Conservation (phyloP, 2,329 filamentous ascomycete genomes). For the Arthrocladium fulminans region DNA sequence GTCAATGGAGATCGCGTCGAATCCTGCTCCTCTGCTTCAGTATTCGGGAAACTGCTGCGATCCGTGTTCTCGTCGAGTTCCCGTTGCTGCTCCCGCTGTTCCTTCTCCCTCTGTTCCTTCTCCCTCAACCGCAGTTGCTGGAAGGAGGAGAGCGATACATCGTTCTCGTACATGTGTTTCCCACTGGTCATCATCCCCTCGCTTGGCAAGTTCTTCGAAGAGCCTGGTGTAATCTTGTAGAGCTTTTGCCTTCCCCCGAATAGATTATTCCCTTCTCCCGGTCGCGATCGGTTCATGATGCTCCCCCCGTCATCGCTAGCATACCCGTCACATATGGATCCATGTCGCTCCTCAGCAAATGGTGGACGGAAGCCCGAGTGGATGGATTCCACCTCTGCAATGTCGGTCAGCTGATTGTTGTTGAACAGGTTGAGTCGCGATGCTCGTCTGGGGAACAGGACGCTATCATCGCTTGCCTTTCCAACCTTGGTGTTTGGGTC, state of each 20-base stretch:
- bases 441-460: slow-evolving; percentile 71
- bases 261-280: slow-evolving; percentile 79
- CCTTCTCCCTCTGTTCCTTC: slow-evolving; percentile 46
- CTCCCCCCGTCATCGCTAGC: slow-evolving; percentile 60
- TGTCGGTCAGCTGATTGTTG: slow-evolving; percentile 60
- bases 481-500: slow-evolving; percentile 81
- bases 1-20: slow-evolving; percentile 40
- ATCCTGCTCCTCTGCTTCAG: slow-evolving; percentile 16
- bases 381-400: slow-evolving; percentile 82
- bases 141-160: slow-evolving; percentile 74
- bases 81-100: slow-evolving; percentile 38
- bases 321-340: slow-evolving; percentile 56
- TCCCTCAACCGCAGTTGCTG: slow-evolving; percentile 57
- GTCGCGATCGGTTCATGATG: slow-evolving; percentile 76
- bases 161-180: slow-evolving; percentile 73
- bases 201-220: slow-evolving; percentile 13
- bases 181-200: slow-evolving; percentile 34
- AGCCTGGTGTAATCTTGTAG: slow-evolving; percentile 62
- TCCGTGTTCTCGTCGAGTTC: slow-evolving; percentile 31
- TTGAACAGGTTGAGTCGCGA: slow-evolving; percentile 69
- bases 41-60: slow-evolving; percentile 33
- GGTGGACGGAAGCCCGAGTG: slow-evolving; percentile 52
- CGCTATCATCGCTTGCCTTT: slow-evolving; percentile 92
- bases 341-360: slow-evolving; percentile 49
- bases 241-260: slow-evolving; percentile 96